Evolutionary conservation across 2,329 filamentous ascomycete species (phyloP).

Genomic region (Aspergillus latus): DNA sequence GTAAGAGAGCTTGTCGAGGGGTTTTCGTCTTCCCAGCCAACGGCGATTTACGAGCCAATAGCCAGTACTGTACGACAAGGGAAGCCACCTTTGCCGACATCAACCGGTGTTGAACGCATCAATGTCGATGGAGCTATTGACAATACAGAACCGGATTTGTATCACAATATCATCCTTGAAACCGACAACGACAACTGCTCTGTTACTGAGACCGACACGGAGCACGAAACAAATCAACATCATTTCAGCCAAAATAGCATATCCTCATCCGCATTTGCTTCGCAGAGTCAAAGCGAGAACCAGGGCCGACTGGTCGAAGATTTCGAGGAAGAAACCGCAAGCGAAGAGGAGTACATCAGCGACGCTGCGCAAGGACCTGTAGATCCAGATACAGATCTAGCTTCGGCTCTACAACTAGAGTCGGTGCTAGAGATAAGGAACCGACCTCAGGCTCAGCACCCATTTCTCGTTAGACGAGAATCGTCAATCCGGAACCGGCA

Average conservation of each 20-base stretch:
- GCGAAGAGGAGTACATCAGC: background rate
- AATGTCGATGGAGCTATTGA: background rate
- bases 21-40: slow-evolving; percentile 1
- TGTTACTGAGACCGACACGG: background rate
- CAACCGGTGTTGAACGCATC: background rate
- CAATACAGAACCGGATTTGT: background rate
- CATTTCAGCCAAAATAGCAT: slow-evolving; percentile 24
- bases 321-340: background rate
- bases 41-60: background rate
- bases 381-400: background rate
- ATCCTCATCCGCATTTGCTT: slow-evolving; percentile 29
- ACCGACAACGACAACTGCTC: background rate
- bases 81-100: background rate
- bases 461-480: slow-evolving; percentile 6
- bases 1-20: background rate
- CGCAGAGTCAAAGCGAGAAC: slow-evolving; percentile 15
- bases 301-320: background rate
- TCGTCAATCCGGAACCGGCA: slow-evolving; percentile 26
- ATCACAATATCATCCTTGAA: background rate
- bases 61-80: background rate
- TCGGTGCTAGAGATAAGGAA: background rate
- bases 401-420: background rate
- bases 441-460: background rate
- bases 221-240: slow-evolving; percentile 5
- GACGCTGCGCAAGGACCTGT: background rate